Evolutionary conservation across 2,329 filamentous ascomycete genomes (phyloP).

Genomic region (Trichoderma breve): DNA sequence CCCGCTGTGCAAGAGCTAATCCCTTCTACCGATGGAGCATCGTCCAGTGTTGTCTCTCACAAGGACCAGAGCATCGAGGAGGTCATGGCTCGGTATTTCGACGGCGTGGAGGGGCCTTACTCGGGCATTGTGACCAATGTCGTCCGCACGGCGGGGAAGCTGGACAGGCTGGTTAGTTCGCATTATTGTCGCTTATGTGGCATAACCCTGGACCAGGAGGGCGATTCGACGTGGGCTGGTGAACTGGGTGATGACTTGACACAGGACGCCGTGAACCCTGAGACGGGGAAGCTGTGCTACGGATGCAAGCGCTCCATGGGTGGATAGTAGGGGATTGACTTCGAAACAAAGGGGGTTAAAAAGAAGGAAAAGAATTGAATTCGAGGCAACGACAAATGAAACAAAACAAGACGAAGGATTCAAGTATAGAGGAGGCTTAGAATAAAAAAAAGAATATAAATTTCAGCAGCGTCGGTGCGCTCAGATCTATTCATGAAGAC

Average conservation of each 20-base stretch:
- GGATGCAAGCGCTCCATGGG: conserved; percentile 67
- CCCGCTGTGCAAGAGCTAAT: conserved; percentile 52
- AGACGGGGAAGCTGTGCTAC: conserved; percentile 58
- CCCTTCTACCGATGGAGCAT: conserved; percentile 36
- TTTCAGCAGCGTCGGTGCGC: conserved; percentile 12
- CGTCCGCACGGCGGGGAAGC: conserved; percentile 83
- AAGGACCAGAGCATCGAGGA: conserved; percentile 86
- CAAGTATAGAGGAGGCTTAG: neutral
- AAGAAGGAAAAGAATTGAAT: neutral
- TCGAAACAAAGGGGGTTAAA: neutral
- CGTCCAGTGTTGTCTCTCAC: conserved; percentile 54
- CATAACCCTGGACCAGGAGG: conserved; percentile 61
- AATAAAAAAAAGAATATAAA: neutral
- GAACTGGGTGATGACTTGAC: conserved; percentile 52
- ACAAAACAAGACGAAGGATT: neutral
- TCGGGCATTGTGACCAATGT: conserved; percentile 94
- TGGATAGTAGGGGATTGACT: conserved; percentile 36
- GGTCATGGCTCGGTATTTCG: conserved; percentile 86
- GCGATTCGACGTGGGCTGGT: conserved; percentile 62
- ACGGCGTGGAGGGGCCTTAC: conserved; percentile 75
- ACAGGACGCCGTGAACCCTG: conserved; percentile 26
- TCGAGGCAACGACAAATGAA: neutral
- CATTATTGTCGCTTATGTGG: conserved; percentile 65
- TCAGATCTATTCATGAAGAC: conserved; percentile 18
- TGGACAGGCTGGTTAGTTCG: conserved; percentile 52